These are phyloP conservation scores for Podosphaera leucotricha DNA, from an alignment of 2,329 filamentous ascomycete species.

Conservation along the genomic window DNA sequence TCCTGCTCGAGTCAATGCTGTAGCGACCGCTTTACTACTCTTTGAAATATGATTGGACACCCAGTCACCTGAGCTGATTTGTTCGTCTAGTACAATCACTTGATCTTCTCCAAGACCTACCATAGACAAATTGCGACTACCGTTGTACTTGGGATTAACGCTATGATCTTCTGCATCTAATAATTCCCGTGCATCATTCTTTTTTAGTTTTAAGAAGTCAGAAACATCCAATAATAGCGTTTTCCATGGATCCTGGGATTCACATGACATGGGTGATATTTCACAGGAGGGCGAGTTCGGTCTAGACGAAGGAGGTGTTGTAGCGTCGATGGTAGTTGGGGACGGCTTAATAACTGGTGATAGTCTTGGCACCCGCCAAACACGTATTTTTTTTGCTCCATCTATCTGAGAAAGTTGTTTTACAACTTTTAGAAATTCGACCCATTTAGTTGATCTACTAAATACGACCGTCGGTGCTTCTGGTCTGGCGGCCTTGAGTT, in stretches of 20 bases:
- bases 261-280: constrained; percentile 3
- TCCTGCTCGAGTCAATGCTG: constrained; percentile 6
- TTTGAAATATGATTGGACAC: constrained; percentile 25
- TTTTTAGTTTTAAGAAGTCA: constrained; percentile 36
- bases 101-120: constrained; percentile 49
- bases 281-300: constrained; percentile 10
- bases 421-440: constrained; percentile 51
- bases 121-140: constrained; percentile 38
- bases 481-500: constrained; percentile 32
- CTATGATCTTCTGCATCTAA: constrained; percentile 47
- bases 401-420: constrained; percentile 49
- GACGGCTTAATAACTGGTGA: constrained; percentile 10
- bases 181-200: constrained; percentile 38
- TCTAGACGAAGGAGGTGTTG: constrained; percentile 17
- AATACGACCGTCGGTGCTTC: constrained; percentile 43
- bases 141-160: constrained; percentile 53
- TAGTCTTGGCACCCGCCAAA: constrained; percentile 19
- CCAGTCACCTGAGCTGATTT: constrained; percentile 34
- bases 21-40: constrained; percentile 6
- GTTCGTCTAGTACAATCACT: constrained; percentile 66
- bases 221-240: constrained; percentile 25
- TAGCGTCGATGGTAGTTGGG: constrained; percentile 20
- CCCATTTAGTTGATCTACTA: constrained; percentile 44
- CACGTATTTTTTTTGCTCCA: constrained; percentile 45
- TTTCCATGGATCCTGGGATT: constrained; percentile 18